These are phyloP conservation scores for Candida dajiaensis DNA, from an alignment of 805 yeast genomes.

Conservation along the genomic window DNA sequence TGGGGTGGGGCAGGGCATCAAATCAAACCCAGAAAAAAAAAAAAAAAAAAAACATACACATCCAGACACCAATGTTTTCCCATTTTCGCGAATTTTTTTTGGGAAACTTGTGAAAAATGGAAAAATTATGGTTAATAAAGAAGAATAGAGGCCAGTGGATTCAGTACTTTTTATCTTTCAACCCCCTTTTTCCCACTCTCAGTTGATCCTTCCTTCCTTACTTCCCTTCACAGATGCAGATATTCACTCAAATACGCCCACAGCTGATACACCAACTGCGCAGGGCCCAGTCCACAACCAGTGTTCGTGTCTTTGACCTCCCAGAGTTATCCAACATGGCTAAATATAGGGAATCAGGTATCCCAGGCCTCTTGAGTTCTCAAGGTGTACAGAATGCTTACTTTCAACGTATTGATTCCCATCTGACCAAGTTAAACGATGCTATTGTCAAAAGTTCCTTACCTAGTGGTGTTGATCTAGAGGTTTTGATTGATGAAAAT, in stretches of 20 bases:
- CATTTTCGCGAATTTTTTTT: no score
- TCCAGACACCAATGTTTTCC: background rate
- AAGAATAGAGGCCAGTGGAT: no score
- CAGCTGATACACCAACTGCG: constrained; percentile 1
- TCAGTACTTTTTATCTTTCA: no score
- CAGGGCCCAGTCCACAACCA: constrained; percentile 10
- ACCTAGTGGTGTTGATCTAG: constrained; percentile 21
- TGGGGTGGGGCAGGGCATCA: no score
- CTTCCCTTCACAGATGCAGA: constrained; percentile 1
- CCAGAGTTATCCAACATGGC: background rate
- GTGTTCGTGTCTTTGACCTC: background rate
- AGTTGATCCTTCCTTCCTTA: no score
- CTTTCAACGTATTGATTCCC: constrained; percentile 36
- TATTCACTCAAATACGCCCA: background rate
- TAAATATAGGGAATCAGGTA: constrained; percentile 27
- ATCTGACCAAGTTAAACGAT: constrained; percentile 36
- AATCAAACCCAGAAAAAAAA: no score
- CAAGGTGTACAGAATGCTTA: constrained; percentile 46
- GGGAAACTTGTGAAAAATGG: no score
- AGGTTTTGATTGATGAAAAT: constrained; percentile 19
- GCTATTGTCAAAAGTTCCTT: constrained; percentile 22
- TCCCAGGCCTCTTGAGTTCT: constrained; percentile 44
- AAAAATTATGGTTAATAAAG: no score
- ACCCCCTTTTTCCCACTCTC: no score
- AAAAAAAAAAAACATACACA: no score